These are phyloP conservation scores for Coniochaeta ligniaria DNA, from an alignment of 2,329 filamentous ascomycete genomes.

Conservation along the genomic window DNA sequence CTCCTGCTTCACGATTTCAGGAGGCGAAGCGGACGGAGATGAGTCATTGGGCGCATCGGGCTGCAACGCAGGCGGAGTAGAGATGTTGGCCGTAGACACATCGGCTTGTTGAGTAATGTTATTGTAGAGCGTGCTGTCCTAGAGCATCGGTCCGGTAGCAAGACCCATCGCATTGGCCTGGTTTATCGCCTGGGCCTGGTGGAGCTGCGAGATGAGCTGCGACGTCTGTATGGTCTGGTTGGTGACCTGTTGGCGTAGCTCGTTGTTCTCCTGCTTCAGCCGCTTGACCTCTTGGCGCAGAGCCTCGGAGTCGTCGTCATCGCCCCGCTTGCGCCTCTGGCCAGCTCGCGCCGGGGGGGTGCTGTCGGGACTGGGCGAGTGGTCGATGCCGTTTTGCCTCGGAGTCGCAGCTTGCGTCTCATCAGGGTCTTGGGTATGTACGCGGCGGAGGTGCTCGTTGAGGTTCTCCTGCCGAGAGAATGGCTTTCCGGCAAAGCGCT, in stretches of 20 bases:
- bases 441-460: slow-evolving; percentile 83
- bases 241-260: slow-evolving; percentile 43
- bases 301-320: slow-evolving; percentile 21
- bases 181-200: neutral
- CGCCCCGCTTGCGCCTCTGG: slow-evolving; percentile 40
- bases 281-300: slow-evolving; percentile 61
- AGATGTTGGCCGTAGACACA: neutral
- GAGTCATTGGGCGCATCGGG: neutral
- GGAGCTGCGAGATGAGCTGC: slow-evolving; percentile 41
- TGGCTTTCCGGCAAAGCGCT: slow-evolving; percentile 78
- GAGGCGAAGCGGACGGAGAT: neutral
- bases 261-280: slow-evolving; percentile 57
- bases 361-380: slow-evolving; percentile 10
- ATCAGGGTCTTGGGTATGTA: slow-evolving; percentile 55
- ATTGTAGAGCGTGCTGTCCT: slow-evolving; percentile 2
- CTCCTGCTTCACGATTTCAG: neutral
- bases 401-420: slow-evolving; percentile 25
- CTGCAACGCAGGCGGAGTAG: neutral
- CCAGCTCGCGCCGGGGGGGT: slow-evolving; percentile 17
- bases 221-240: slow-evolving; percentile 38
- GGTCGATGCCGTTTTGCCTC: slow-evolving; percentile 40
- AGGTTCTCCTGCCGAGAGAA: slow-evolving; percentile 93
- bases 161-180: neutral
- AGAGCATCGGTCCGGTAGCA: slow-evolving; percentile 9
- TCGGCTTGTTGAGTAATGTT: neutral